These are phyloP conservation scores for Phytopythium aichiense DNA, from an alignment of 352 stramenopile species.

Conservation along the genomic window DNA sequence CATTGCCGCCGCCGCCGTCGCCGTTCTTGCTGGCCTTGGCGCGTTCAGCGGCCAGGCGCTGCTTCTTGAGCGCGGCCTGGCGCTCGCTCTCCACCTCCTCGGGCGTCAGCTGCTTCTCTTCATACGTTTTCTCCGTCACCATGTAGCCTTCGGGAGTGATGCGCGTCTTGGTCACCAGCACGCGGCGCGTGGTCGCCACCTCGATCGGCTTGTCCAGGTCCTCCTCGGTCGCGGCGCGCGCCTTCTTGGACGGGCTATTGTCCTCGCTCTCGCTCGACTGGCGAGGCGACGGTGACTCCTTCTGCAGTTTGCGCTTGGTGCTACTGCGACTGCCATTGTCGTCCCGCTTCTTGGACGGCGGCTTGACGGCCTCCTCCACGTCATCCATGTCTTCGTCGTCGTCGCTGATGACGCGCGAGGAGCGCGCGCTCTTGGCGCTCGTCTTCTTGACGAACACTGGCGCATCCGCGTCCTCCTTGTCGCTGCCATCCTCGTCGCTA, in stretches of 20 bases:
- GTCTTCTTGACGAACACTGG: constrained; percentile 70
- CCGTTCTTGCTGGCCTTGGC: constrained; percentile 34
- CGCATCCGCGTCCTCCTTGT: constrained; percentile 42
- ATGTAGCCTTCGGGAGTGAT: constrained; percentile 86
- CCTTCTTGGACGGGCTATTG: constrained; percentile 10
- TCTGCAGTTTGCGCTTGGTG: constrained; percentile 44
- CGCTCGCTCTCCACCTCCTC: constrained; percentile 55
- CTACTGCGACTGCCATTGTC: constrained; percentile 8
- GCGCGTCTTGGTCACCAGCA: constrained; percentile 63
- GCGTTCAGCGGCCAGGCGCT: constrained; percentile 28
- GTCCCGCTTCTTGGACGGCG: constrained; percentile 14
- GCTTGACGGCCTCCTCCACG: constrained; percentile 11
- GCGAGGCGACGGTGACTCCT: constrained; percentile 11
- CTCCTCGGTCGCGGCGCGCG: constrained; percentile 18
- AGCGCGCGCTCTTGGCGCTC: constrained; percentile 15
- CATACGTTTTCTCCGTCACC: constrained; percentile 73
- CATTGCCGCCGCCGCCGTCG: constrained; percentile 1
- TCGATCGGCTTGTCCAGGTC: constrained; percentile 19
- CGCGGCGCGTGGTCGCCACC: constrained; percentile 41
- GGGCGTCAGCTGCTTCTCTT: constrained; percentile 61
- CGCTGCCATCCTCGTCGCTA: constrained; percentile 50
- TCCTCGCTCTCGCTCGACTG: constrained; percentile 19
- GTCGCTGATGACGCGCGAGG: constrained; percentile 64
- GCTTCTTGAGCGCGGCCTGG: constrained; percentile 43
- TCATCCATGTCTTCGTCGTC: constrained; percentile 63